A percentile compares a stretch with the other conserved stretches of the same genome.
Conservation (phyloP, 345 rosid genomes). For the Isatis tinctoria region DNA sequence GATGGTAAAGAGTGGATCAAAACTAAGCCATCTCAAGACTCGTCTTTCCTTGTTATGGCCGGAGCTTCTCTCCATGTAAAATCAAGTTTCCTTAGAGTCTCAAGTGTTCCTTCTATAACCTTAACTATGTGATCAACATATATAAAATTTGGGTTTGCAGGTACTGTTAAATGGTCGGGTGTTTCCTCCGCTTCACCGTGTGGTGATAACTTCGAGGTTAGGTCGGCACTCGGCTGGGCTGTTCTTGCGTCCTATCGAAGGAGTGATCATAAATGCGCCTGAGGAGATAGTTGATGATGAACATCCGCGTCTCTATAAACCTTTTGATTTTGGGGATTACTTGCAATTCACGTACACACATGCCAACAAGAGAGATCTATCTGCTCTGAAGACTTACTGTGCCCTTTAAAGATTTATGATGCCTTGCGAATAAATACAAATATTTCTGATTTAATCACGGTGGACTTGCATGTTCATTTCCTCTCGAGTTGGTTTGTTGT, state of each 20-base stretch:
- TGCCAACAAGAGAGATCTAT: not conserved
- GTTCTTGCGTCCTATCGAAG: constrained; percentile 4
- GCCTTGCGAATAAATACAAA: too few species aligned
- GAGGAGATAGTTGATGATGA: not conserved
- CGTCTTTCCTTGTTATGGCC: constrained; percentile 41
- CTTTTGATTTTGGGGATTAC: constrained; percentile 10
- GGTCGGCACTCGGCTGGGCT: constrained; percentile 21
- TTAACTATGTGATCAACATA: not conserved
- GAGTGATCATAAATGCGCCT: not conserved
- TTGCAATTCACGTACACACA: not conserved
- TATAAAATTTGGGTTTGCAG: not conserved
- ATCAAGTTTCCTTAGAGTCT: not conserved
- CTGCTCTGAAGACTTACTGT: constrained; percentile 24
- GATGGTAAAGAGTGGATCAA: constrained; percentile 40
- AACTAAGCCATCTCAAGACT: constrained; percentile 39
- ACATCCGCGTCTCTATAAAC: constrained; percentile 11
- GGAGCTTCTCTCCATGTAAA: constrained; percentile 50
- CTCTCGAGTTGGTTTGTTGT: too few species aligned
- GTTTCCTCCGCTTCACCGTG: constrained; percentile 24
- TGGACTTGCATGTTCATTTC: too few species aligned
- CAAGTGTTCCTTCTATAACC: not conserved
- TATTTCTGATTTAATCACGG: too few species aligned
- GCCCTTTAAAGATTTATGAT: constrained; percentile 10
- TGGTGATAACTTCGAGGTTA: constrained; percentile 6
- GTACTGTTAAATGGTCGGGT: constrained; percentile 29